These are phyloP conservation scores for Microthlaspi erraticum DNA, from an alignment of 345 rosid species.

Conservation along the genomic window DNA sequence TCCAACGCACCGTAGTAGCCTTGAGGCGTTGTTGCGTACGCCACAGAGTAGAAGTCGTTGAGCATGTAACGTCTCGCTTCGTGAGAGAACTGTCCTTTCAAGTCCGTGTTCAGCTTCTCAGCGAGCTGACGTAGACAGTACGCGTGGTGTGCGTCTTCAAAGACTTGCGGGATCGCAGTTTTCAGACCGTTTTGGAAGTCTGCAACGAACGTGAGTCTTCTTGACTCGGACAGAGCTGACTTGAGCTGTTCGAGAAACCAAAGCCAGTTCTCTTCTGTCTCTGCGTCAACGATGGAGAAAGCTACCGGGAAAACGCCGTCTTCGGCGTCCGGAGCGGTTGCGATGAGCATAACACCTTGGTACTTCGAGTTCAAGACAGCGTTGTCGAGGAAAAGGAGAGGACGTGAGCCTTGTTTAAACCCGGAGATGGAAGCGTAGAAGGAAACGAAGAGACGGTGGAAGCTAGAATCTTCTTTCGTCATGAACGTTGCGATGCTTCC, in stretches of 20 bases:
- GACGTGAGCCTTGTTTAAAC: conserved; percentile 85
- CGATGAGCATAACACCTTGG: conserved; percentile 77
- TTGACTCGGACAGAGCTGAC: conserved; percentile 57
- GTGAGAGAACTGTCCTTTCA: conserved; percentile 88
- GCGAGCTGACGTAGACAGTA: conserved; percentile 84
- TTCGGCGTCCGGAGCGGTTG: conserved; percentile 76
- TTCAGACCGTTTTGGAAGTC: conserved; percentile 79
- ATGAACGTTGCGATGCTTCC: conserved; percentile 76
- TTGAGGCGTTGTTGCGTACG: conserved; percentile 64
- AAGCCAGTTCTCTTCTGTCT: conserved; percentile 84
- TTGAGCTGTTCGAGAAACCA: conserved; percentile 86
- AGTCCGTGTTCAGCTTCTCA: conserved; percentile 70
- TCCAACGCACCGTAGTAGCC: conserved; percentile 64
- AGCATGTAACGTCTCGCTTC: conserved; percentile 90
- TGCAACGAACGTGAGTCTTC: conserved; percentile 77
- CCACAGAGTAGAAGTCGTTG: conserved; percentile 81
- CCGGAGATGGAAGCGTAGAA: conserved; percentile 85
- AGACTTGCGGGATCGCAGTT: conserved; percentile 65
- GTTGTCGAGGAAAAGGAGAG: conserved; percentile 84
- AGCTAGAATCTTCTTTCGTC: conserved; percentile 91
- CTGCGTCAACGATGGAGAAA: conserved; percentile 80
- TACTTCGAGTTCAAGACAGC: conserved; percentile 75
- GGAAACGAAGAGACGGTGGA: conserved; percentile 84
- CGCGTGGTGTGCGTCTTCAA: conserved; percentile 73
- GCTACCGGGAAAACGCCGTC: conserved; percentile 86